Evolutionary conservation across 257 asterid genomes (phyloP).

Genomic region (Petunia secreta): DNA sequence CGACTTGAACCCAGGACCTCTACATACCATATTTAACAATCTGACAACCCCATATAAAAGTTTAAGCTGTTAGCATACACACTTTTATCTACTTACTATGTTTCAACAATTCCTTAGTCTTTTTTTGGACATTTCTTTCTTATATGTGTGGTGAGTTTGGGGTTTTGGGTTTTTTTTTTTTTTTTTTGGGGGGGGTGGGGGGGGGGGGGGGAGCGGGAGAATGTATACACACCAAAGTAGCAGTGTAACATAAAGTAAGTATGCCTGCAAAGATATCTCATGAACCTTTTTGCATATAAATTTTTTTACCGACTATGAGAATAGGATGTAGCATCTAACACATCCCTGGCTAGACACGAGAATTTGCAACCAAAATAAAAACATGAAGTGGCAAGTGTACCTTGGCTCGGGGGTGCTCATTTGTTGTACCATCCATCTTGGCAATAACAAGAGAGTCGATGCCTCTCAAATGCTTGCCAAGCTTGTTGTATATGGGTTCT

Average conservation of each 20-base stretch:
- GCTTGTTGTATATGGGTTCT: conserved; percentile 88
- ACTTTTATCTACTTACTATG: neutral
- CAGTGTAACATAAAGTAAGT: neutral
- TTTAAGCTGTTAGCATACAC: neutral
- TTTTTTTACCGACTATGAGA: neutral
- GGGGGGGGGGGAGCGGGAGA: too few species aligned
- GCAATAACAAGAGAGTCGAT: conserved; percentile 82
- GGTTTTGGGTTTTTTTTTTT: too few species aligned
- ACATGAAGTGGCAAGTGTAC: conserved; percentile 39
- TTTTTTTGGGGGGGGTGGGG: too few species aligned
- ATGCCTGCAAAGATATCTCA: neutral
- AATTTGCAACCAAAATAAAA: neutral
- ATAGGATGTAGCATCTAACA: conserved; percentile 18
- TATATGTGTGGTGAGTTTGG: neutral
- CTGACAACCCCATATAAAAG: neutral
- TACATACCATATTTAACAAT: neutral
- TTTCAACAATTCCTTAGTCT: neutral
- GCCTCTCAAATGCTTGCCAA: conserved; percentile 74
- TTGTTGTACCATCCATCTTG: conserved; percentile 96
- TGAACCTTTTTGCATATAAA: neutral
- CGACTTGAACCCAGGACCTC: neutral
- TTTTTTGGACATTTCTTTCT: neutral
- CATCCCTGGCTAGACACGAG: neutral
- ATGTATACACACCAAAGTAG: neutral
- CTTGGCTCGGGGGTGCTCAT: conserved; percentile 99